Evolutionary conservation across 2,329 filamentous ascomycete species (phyloP), one percentile per base, ranked within the genome.

Genomic region (Paraphaeosphaeria sporulosa): DNA sequence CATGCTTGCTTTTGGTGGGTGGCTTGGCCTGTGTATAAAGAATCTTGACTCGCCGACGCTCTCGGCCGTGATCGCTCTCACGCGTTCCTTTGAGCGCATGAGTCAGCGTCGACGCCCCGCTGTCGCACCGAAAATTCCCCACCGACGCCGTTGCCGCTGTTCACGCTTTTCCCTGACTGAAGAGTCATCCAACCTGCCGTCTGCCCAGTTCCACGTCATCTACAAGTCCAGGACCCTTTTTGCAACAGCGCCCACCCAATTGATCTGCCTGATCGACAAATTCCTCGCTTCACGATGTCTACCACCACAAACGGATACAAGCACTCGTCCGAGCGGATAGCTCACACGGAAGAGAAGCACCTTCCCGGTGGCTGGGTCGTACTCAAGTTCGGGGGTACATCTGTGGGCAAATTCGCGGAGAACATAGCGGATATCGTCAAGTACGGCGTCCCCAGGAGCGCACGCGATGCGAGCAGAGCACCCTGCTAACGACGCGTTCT

Each of bases 361-460:
- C 71, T 84, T 47, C 81, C 82, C 12, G 82, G 81, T 38, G 82
- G 82, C 43, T 97, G 93, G 94, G 85, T 96, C 32, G 91, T 97
- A 53, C 93, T 97, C 78, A 97, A 97, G 80, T 97, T 96, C 78
- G 94, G 94, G 64, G 94, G 94, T 54, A 99, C 94, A 55, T 96
- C 92, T 75, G 91, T 98, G 54, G 95, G 94, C 70, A 98, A 98
- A 81, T 97, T 96, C 72, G 90, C 94, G 55, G 85, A 81, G 66
- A 79, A 81, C 65, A 84, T 84, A 72, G 82, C 80, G 60, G 78
- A 91, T 71, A 92, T 94, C 74, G 86, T 94, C 64, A 73, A 80
- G 81, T 82, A 67, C 9, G 69, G 27, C 44, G 44, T 12, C 23
- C 23, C 17, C 8, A 5, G 23, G 42, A n/a, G 19, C 19, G 17